Percentiles rank a stretch among this genome's conserved stretches.
Conservation (phyloP, 2,329 filamentous ascomycete species). For the Pseudogymnoascus sp. region DNA sequence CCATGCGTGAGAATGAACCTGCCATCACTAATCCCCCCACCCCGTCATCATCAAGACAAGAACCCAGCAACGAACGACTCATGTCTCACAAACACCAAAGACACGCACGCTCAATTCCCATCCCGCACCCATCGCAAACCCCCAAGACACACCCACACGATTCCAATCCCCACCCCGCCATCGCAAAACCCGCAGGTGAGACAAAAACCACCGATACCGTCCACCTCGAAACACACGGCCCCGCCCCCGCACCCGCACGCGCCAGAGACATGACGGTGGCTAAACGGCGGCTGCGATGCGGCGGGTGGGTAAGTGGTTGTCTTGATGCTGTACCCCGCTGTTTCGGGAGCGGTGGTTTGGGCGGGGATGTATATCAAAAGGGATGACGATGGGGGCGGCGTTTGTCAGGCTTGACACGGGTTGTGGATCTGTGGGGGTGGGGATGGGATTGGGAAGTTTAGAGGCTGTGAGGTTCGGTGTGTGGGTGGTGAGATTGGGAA, state of each 20-base stretch:
- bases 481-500: too few species aligned
- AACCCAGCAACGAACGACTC: neutral
- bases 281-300: neutral
- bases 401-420: too few species aligned
- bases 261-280: neutral
- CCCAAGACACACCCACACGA: neutral
- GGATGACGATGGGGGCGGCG: too few species aligned
- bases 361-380: too few species aligned
- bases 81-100: neutral
- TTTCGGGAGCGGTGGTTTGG: too few species aligned
- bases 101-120: neutral
- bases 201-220: neutral
- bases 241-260: neutral
- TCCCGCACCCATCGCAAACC: neutral
- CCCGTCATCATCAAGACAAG: neutral
- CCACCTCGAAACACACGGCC: neutral
- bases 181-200: neutral
- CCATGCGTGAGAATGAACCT: neutral
- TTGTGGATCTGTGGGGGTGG: too few species aligned
- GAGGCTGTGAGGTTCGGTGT: too few species aligned
- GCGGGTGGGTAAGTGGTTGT: too few species aligned
- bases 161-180: neutral
- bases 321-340: too few species aligned
- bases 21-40: neutral
- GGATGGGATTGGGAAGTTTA: too few species aligned